These are phyloP conservation scores for Termitomyces sp. DNA, from an alignment of 768 basidiomycete species.

Conservation along the genomic window DNA sequence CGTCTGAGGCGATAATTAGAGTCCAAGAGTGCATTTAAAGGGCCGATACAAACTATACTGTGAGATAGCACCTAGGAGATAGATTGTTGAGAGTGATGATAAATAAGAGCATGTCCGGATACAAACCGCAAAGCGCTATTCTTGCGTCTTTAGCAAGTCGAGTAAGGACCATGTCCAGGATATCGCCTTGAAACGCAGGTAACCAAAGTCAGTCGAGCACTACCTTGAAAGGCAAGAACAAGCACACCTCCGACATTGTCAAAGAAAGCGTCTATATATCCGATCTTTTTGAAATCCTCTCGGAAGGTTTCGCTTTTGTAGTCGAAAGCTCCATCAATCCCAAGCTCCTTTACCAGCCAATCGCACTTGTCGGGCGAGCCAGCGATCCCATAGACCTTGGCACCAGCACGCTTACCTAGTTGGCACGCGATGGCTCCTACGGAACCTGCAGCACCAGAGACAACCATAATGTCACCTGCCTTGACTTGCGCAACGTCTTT, in stretches of 20 bases:
- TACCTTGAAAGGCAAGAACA: neutral
- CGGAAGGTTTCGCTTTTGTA: slow-evolving; percentile 79
- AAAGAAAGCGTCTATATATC: slow-evolving; percentile 81
- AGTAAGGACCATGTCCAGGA: slow-evolving; percentile 73
- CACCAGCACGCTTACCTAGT: slow-evolving; percentile 73
- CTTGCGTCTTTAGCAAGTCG: slow-evolving; percentile 76
- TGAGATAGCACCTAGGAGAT: slow-evolving; percentile 69
- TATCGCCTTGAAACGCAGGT: slow-evolving; percentile 52
- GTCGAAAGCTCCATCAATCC: slow-evolving; percentile 79
- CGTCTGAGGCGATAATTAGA: slow-evolving; percentile 35
- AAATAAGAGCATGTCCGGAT: neutral
- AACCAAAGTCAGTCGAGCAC: neutral
- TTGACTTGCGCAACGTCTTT: slow-evolving; percentile 78
- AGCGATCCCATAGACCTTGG: slow-evolving; percentile 85
- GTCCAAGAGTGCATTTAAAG: neutral
- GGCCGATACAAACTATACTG: slow-evolving; percentile 57
- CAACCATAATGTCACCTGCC: slow-evolving; percentile 79
- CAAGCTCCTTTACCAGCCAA: slow-evolving; percentile 82
- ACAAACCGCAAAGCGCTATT: slow-evolving; percentile 81
- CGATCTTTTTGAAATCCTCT: slow-evolving; percentile 69
- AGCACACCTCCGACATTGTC: slow-evolving; percentile 69
- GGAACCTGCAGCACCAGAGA: slow-evolving; percentile 88
- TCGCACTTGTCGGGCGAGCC: slow-evolving; percentile 80
- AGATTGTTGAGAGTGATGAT: neutral
- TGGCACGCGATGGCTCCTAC: slow-evolving; percentile 85